Conservation (phyloP, 2,329 filamentous ascomycete genomes). For the Diplocarpon mali region DNA sequence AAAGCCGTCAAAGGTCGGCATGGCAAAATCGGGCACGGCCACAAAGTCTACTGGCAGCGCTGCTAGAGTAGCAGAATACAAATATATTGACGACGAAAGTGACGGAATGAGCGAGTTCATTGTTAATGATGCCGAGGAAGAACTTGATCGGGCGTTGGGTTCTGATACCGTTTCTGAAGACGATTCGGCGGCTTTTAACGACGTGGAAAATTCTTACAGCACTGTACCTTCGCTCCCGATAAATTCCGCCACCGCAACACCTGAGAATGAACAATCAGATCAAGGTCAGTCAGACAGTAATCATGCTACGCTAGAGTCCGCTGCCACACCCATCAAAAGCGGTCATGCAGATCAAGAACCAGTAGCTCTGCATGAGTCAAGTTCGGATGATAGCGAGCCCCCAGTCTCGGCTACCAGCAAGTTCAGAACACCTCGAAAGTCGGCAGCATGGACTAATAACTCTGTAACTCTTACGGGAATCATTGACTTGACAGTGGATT, state of each 20-base stretch:
- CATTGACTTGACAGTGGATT: not conserved
- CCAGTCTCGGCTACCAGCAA: not conserved
- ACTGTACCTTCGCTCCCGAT: no score
- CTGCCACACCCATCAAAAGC: not conserved
- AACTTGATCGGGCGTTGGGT: no score
- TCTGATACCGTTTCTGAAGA: no score
- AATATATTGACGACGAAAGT: slow-evolving; percentile 1
- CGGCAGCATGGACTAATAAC: not conserved
- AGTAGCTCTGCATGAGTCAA: not conserved
- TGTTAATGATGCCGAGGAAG: slow-evolving; percentile 4
- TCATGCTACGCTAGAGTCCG: not conserved
- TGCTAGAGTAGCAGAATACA: no score
- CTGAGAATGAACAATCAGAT: slow-evolving; percentile 1
- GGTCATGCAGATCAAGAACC: not conserved
- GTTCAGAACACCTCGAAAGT: not conserved
- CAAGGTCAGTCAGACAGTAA: not conserved
- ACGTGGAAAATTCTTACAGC: no score
- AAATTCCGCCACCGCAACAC: no score
- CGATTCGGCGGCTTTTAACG: no score
- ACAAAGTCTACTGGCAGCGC: slow-evolving; percentile 1
- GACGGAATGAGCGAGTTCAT: slow-evolving; percentile 7
- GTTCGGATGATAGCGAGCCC: slow-evolving; percentile 4
- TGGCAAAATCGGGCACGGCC: slow-evolving; percentile 7
- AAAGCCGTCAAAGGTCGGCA: slow-evolving; percentile 8
- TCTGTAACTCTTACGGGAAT: not conserved